Percentiles rank a stretch among this genome's conserved stretches.
Evolutionary conservation across 106 monocot species (phyloP).

Genomic region (Gastrodia elata): DNA sequence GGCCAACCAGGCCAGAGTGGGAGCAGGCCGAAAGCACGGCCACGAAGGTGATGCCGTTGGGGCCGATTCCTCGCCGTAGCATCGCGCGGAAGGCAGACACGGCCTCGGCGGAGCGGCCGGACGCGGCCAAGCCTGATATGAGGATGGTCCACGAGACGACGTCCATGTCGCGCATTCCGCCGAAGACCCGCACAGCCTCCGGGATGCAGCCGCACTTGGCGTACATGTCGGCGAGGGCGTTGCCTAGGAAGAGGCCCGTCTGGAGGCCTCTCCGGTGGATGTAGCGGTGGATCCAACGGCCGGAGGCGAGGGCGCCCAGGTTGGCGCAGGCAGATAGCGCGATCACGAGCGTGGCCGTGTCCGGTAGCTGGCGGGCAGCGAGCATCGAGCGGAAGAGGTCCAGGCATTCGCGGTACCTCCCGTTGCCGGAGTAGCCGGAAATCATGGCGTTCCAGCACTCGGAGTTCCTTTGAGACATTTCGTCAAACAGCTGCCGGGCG

Average conservation of each 20-base stretch:
- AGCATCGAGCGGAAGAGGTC: conserved; percentile 14
- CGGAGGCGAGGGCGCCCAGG: conserved; percentile 25
- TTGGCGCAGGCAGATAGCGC: conserved; percentile 30
- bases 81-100: conserved; percentile 14
- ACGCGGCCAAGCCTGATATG: conserved; percentile 19
- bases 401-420: conserved; percentile 10
- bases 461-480: conserved; percentile 10
- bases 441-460: conserved; percentile 37
- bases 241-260: conserved; percentile 18
- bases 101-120: conserved; percentile 16
- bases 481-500: conserved; percentile 24
- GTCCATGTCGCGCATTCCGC: conserved; percentile 20
- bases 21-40: conserved; percentile 25
- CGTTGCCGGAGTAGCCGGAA: conserved; percentile 21
- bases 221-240: conserved; percentile 29
- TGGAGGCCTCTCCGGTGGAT: conserved; percentile 6
- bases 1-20: conserved; percentile 17
- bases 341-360: conserved; percentile 24
- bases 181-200: conserved; percentile 19
- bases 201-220: conserved; percentile 23
- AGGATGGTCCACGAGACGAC: conserved; percentile 32
- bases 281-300: conserved; percentile 24
- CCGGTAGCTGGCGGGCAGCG: not conserved
- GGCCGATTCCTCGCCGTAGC: conserved; percentile 9
- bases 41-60: conserved; percentile 31